phyloP scores from a whole-genome alignment of 441 rosid genomes.

The Gossypium aridum region DNA sequence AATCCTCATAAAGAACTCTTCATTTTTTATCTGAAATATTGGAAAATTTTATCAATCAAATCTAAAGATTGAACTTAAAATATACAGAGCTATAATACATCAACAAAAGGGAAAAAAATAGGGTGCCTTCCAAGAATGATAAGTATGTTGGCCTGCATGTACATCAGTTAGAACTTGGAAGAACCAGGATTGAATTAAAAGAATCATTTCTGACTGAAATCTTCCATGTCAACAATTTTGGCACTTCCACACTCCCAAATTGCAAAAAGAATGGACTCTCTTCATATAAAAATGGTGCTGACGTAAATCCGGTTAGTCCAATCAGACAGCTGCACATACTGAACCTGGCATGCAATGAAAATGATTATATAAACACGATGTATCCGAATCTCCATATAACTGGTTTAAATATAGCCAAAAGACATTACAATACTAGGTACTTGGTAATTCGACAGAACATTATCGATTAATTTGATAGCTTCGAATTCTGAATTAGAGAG shows the following conservation, averaged over 20 bases:
- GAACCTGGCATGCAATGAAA: slow-evolving; percentile 23
- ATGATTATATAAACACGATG: not conserved
- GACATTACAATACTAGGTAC: not conserved
- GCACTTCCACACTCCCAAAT: not conserved
- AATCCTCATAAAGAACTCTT: not conserved
- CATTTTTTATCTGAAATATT: not conserved
- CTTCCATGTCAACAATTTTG: not conserved
- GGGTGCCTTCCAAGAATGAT: not conserved
- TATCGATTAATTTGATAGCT: not conserved
- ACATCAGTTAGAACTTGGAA: not conserved
- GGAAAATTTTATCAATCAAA: not conserved
- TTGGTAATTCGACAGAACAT: not conserved
- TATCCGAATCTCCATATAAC: not conserved
- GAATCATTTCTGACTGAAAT: not conserved
- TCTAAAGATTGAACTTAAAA: not conserved
- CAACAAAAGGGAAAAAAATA: not conserved
- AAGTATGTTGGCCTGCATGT: not conserved
- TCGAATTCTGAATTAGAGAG: not conserved
- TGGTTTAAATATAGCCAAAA: not conserved
- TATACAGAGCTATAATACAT: slow-evolving; percentile 1
- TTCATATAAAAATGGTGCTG: not conserved
- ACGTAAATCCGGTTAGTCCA: not conserved
- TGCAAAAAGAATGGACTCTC: not conserved
- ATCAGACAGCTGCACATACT: slow-evolving; percentile 37
- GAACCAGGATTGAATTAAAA: not conserved